Base-by-base conservation (phyloP, 129 eudicot species). In the Saposhnikovia divaricata region DNA sequence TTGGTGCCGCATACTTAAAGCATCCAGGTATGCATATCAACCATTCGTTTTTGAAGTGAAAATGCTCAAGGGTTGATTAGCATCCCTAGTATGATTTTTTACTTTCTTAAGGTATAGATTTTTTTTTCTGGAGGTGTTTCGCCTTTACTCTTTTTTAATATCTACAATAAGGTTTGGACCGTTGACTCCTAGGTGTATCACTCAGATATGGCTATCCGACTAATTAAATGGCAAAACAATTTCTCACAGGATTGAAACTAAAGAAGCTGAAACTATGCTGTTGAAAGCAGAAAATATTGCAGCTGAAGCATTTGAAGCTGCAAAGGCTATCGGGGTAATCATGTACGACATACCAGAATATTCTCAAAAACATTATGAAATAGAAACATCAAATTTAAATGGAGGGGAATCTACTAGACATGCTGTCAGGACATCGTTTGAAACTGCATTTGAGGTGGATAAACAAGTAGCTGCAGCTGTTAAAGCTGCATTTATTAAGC, bases 381-480 rank as follows among this genome's bases (percentile, higher is more conserved):
- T 92, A 55, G 94, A 92, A 81, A 87, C 91, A 28, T 87, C 93
- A 13, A 80, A 94, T 42, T 74, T 53, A 73, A 89, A 84, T 39
- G 92, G 87, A 45, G 87, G 81, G 46, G 90, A 86, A 77, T 79
- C 91, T 21, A 80, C 90, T 8, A 82, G 89, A 37, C 96, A 88
- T 81, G 81, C 87, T 68, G 89, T 94, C 39, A 85, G 83, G 73
- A 92, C 97, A 9, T 86, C 97, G 34, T 92, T 95, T 65, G 97
- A 90, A 80, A 90, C 96, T 53, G 93, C 98, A 46, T 95, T 95
- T 78, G 97, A 92, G 72, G 97, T 95, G 72, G 97, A 95, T 83
- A 95, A 89, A 84, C 98, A 95, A 87, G 98, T 95, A 28, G 98
- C 98, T 72, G 84, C 87, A 70, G 98, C 96, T 27, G 92, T 95